phyloP scores from a whole-genome alignment of 805 yeast genomes.

The Nakazawaea molendinolei region DNA sequence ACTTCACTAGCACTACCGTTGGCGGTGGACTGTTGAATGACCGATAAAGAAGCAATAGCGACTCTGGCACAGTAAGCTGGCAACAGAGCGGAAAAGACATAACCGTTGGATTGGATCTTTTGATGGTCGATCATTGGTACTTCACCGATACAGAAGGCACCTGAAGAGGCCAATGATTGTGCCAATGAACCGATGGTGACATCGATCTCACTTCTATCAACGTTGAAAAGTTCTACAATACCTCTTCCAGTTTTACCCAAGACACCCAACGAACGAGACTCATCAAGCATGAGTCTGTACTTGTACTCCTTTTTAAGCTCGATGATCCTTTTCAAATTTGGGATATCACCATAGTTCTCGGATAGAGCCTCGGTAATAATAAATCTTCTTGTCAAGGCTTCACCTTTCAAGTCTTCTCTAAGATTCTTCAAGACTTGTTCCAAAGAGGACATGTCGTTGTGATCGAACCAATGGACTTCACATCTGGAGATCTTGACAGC shows the following conservation, averaged over 20 bases:
- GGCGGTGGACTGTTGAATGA: constrained; percentile 34
- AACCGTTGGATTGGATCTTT: constrained; percentile 82
- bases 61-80: constrained; percentile 85
- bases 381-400: constrained; percentile 83
- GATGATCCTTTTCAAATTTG: constrained; percentile 60
- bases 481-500: constrained; percentile 85
- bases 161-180: constrained; percentile 72
- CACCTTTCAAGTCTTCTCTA: constrained; percentile 52
- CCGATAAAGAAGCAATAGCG: constrained; percentile 44
- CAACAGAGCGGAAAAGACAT: constrained; percentile 88
- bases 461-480: constrained; percentile 75
- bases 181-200: constrained; percentile 87
- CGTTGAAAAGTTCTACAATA: constrained; percentile 61
- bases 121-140: constrained; percentile 84
- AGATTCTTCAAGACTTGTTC: constrained; percentile 60
- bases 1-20: constrained; percentile 30
- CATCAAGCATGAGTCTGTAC: constrained; percentile 84
- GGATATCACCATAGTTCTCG: constrained; percentile 74
- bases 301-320: constrained; percentile 76
- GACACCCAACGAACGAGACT: constrained; percentile 79
- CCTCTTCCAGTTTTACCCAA: constrained; percentile 86
- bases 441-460: constrained; percentile 81
- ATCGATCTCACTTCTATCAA: constrained; percentile 69
- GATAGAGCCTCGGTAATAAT: constrained; percentile 89
- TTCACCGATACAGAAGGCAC: constrained; percentile 91